Evolutionary conservation across 108 stramenopile species (phyloP), one percentile per base, ranked within the genome.

Genomic region (Conticribra weissflogii): DNA sequence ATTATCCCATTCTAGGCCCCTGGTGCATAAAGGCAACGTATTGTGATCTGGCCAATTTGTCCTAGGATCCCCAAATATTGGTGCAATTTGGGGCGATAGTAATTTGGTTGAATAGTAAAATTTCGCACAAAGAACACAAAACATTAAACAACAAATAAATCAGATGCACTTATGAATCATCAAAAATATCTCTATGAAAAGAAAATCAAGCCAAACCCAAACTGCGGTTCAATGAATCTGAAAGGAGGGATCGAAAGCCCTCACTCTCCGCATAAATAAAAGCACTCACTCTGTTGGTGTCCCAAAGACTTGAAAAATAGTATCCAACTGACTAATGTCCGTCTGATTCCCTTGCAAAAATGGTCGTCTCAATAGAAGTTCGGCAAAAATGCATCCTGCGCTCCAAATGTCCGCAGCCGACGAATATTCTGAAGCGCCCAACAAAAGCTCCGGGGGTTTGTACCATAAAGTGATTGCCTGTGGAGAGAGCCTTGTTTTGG

Each of bases 391-490:
- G 76, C 96, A 97, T 2, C 97, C 97, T 1, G 92, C 92, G 60
- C 88, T 87, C 97, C 97, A 98, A 71, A 97, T 93, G 59, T 98
- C 97, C 8, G 94, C 92, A 0, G 94, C 89, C 7, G 95, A 84
- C 5, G 87, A 85, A 74, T 98, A 98, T 76, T 95, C 88, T 2
- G 80, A 89, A 14, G 94, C 84, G 15, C 97, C 97, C 19, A 98
- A 72, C n/a, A 98, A 68, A 0, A 98, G 66, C 54, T 98, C 97
- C 9, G 96, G 96, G 18, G 96, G 89, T 72, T 96, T 96, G 82
- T 98, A 98, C 96, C 96, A 98, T 56, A 97, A 68, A 7, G 97
- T 98, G 56, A 98, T 96, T 3, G 90, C 92, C 78, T 95, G 85
- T 24, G 94, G 94, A 8, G 86, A 86, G 21, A 95, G 59, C 46